These are phyloP conservation scores for Quercus dentata DNA, from an alignment of 306 rosid genomes.

Conservation along the genomic window DNA sequence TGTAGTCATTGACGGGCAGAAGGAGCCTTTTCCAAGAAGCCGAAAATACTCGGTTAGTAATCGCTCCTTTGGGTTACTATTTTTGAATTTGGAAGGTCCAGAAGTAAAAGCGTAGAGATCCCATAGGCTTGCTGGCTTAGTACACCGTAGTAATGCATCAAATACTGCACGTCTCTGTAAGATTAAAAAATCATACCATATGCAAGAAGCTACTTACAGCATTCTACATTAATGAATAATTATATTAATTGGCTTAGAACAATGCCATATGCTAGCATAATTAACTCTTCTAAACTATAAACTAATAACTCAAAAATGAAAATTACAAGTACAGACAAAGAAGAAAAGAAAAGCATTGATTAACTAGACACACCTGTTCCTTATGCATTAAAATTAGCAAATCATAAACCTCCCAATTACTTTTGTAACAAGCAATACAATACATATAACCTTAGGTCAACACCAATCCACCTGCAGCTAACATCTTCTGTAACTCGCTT, in stretches of 20 bases:
- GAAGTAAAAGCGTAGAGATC: conserved; percentile 80
- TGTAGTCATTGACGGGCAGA: conserved; percentile 52
- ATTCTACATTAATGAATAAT: conserved; percentile 1
- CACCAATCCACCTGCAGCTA: background rate
- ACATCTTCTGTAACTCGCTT: background rate
- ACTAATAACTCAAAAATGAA: background rate
- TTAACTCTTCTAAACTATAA: background rate
- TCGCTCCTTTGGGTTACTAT: conserved; percentile 73
- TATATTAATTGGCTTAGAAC: background rate
- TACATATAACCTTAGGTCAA: background rate
- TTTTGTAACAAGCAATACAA: background rate
- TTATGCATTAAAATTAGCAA: conserved; percentile 1
- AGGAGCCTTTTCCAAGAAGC: conserved; percentile 71
- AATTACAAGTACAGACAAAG: background rate
- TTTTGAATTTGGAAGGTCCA: conserved; percentile 71
- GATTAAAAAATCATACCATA: conserved; percentile 28
- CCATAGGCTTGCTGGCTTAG: conserved; percentile 67
- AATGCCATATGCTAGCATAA: conserved; percentile 7
- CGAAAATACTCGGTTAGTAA: conserved; percentile 86
- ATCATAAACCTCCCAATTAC: conserved; percentile 17
- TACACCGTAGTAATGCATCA: conserved; percentile 59
- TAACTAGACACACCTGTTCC: background rate
- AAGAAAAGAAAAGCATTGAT: background rate
- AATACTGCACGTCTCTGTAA: conserved; percentile 70
- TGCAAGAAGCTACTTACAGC: conserved; percentile 27